Conservation (phyloP, 2,329 filamentous ascomycete genomes). For the Fusarium siculi region DNA sequence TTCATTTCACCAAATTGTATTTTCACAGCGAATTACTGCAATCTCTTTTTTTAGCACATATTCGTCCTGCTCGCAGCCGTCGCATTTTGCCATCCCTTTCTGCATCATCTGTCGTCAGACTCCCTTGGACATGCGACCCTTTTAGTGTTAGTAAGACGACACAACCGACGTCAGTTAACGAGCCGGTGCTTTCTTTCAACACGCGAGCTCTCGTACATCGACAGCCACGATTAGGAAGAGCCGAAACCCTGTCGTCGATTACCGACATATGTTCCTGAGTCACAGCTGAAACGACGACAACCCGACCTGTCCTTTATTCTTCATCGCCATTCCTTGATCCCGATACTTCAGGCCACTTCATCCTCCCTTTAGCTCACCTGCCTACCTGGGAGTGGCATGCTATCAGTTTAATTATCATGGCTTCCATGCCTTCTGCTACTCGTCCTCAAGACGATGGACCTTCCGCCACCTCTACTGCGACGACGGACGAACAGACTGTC, state of each 20-base stretch:
- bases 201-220: conserved; percentile 23
- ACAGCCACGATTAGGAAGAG: conserved; percentile 18
- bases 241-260: conserved; percentile 14
- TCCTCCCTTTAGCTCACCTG: conserved; percentile 17
- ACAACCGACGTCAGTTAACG: conserved; percentile 37
- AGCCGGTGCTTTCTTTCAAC: conserved; percentile 27
- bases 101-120: neutral
- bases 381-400: conserved; percentile 43
- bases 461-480: conserved; percentile 22
- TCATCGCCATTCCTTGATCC: conserved; percentile 10
- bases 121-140: conserved; percentile 35
- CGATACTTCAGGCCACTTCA: conserved; percentile 14
- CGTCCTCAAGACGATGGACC: conserved; percentile 38
- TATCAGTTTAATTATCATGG: conserved; percentile 50
- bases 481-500: conserved; percentile 54
- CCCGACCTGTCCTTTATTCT: neutral
- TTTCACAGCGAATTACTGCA: neutral
- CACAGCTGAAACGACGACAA: conserved; percentile 6
- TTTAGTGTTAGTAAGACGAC: conserved; percentile 39
- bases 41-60: neutral
- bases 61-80: neutral
- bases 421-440: conserved; percentile 49
- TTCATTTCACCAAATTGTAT: conserved; percentile 3
- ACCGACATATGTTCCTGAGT: conserved; percentile 1
- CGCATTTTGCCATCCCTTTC: conserved; percentile 1